Evolutionary conservation across 352 stramenopile genomes (phyloP).

Genomic region (Pythium dissotocum): DNA sequence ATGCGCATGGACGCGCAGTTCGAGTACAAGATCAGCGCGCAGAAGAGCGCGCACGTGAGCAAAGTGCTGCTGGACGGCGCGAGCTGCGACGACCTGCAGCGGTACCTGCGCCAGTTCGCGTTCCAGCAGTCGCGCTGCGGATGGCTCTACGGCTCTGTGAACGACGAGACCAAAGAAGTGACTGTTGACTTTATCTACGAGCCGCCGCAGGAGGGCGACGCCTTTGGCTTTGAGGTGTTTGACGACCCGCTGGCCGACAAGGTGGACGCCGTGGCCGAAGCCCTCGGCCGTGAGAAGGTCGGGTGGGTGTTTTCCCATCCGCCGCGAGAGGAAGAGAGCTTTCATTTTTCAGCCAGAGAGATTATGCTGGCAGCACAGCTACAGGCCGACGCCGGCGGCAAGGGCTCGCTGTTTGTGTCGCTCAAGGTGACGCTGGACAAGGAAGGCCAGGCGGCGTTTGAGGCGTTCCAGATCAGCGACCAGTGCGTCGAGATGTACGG

Average conservation of each 20-base stretch:
- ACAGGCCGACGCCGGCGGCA: slow-evolving; percentile 94
- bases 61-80: slow-evolving; percentile 88
- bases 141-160: slow-evolving; percentile 94
- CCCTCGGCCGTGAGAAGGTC: slow-evolving; percentile 91
- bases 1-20: slow-evolving; percentile 97
- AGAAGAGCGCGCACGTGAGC: slow-evolving; percentile 85
- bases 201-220: slow-evolving; percentile 90
- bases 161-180: slow-evolving; percentile 84
- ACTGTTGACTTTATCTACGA: slow-evolving; percentile 97
- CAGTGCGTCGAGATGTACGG: slow-evolving; percentile 99
- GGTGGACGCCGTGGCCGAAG: slow-evolving; percentile 81
- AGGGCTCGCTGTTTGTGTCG: slow-evolving; percentile 95
- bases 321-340: slow-evolving; percentile 93
- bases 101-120: slow-evolving; percentile 85
- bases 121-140: slow-evolving; percentile 94
- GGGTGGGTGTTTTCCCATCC: slow-evolving; percentile 98
- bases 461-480: slow-evolving; percentile 96
- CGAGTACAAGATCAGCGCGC: slow-evolving; percentile 96
- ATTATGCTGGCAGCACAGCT: slow-evolving; percentile 94
- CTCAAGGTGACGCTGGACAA: slow-evolving; percentile 94
- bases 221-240: slow-evolving; percentile 90
- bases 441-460: slow-evolving; percentile 93
- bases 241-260: slow-evolving; percentile 90
- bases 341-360: slow-evolving; percentile 91
- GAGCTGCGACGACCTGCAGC: slow-evolving; percentile 92